These are phyloP conservation scores for Usnea hakonensis DNA, from an alignment of 495 filamentous ascomycete genomes.

Conservation along the genomic window DNA sequence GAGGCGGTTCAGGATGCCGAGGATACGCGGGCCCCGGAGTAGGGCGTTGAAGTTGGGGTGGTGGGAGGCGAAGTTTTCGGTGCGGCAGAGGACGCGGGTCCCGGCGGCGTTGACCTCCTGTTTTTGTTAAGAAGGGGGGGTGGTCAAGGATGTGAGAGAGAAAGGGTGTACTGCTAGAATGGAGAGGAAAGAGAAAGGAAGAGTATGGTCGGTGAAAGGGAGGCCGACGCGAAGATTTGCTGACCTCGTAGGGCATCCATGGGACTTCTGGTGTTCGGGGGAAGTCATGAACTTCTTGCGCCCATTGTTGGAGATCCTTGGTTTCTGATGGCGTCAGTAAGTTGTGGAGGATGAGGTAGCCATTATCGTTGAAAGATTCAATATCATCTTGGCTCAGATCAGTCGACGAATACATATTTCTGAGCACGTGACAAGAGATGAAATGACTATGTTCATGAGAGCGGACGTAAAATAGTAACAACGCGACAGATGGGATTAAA, in stretches of 20 bases:
- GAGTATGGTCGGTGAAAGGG: background rate
- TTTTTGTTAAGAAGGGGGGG: no score
- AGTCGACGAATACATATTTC: background rate
- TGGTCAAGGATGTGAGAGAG: no score
- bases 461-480: no score
- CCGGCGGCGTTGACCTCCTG: constrained; percentile 3
- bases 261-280: constrained; percentile 1
- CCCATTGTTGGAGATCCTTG: background rate
- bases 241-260: constrained; percentile 8
- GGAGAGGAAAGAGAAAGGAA: no score
- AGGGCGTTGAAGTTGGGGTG: background rate
- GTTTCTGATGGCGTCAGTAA: background rate
- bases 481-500: no score
- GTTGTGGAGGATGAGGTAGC: constrained; percentile 1
- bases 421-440: no score
- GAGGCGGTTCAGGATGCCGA: background rate
- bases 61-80: constrained; percentile 1
- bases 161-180: no score
- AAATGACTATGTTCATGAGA: no score
- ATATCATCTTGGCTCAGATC: background rate
- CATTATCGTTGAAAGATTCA: background rate
- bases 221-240: background rate
- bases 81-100: constrained; percentile 2
- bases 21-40: background rate
- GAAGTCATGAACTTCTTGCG: constrained; percentile 4